Evolutionary conservation across 2,329 filamentous ascomycete genomes (phyloP).

Genomic region (Capronia americana): DNA sequence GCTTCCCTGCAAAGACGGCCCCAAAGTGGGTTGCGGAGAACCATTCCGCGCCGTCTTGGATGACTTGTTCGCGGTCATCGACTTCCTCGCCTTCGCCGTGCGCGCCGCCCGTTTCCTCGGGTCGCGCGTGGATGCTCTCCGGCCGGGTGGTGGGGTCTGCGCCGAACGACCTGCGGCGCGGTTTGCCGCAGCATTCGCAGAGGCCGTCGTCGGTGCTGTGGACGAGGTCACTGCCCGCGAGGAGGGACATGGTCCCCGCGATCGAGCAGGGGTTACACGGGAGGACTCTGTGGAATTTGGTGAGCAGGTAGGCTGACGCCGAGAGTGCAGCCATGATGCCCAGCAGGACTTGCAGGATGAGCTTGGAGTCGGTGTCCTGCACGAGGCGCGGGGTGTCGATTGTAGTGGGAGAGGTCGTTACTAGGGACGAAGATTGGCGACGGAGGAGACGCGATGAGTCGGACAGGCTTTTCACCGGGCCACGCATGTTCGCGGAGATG

Average conservation of each 20-base stretch:
- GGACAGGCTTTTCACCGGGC: slow-evolving; percentile 10
- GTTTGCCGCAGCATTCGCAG: slow-evolving; percentile 40
- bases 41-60: slow-evolving; percentile 38
- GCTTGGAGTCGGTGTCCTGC: slow-evolving; percentile 36
- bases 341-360: slow-evolving; percentile 38
- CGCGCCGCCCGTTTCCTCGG: slow-evolving; percentile 28
- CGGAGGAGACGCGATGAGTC: slow-evolving; percentile 19
- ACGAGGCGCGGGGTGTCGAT: slow-evolving; percentile 37
- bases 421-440: slow-evolving; percentile 24
- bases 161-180: slow-evolving; percentile 34
- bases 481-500: slow-evolving; percentile 38
- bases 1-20: slow-evolving; percentile 31
- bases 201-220: slow-evolving; percentile 35
- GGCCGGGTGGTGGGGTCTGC: slow-evolving; percentile 7
- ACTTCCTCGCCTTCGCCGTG: slow-evolving; percentile 1
- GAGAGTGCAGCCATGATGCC: slow-evolving; percentile 32
- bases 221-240: slow-evolving; percentile 39
- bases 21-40: slow-evolving; percentile 31
- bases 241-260: slow-evolving; percentile 38
- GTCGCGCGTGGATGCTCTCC: slow-evolving; percentile 32
- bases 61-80: slow-evolving; percentile 32
- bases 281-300: slow-evolving; percentile 37
- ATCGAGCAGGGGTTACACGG: slow-evolving; percentile 38
- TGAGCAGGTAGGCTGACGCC: slow-evolving; percentile 33
- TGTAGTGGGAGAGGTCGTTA: slow-evolving; percentile 24